Conservation (phyloP, 1,139 yeast species). For the Saccharomycopsis hybrid region DNA sequence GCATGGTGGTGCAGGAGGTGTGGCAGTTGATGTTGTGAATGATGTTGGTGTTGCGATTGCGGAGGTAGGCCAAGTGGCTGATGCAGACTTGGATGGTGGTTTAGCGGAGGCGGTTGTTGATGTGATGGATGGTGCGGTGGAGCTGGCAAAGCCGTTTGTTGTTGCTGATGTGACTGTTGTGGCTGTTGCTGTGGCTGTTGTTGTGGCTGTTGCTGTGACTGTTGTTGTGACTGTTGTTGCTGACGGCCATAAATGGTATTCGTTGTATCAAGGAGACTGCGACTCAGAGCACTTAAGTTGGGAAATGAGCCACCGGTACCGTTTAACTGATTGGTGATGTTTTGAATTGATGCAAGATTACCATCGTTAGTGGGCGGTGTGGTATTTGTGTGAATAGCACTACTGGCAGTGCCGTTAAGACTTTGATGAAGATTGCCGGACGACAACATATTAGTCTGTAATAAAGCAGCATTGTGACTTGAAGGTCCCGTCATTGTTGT, state of each 20-base stretch:
- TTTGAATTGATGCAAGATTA: neutral
- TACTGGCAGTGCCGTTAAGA: too few species aligned
- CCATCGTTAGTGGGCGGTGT: too few species aligned
- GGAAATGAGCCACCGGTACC: neutral
- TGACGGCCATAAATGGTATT: neutral
- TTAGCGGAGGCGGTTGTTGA: neutral
- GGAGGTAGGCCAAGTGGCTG: neutral
- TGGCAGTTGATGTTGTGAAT: neutral
- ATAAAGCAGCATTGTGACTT: too few species aligned
- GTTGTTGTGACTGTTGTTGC: neutral
- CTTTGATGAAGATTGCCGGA: too few species aligned
- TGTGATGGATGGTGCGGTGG: neutral
- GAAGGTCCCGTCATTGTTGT: neutral
- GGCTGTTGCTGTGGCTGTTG: slow-evolving; percentile 1
- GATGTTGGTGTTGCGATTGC: too few species aligned
- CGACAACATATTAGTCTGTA: too few species aligned
- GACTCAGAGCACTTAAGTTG: too few species aligned
- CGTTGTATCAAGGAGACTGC: neutral
- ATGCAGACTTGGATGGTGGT: neutral
- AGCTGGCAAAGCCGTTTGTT: neutral
- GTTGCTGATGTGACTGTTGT: slow-evolving; percentile 3
- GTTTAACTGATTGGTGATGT: neutral
- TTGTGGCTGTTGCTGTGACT: neutral
- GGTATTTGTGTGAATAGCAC: too few species aligned
- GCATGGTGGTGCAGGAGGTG: neutral